Percentiles rank a stretch among this genome's conserved stretches.
Conservation (phyloP, 1,284 basidiomycete genomes). For the Cryptococcus floricola region DNA sequence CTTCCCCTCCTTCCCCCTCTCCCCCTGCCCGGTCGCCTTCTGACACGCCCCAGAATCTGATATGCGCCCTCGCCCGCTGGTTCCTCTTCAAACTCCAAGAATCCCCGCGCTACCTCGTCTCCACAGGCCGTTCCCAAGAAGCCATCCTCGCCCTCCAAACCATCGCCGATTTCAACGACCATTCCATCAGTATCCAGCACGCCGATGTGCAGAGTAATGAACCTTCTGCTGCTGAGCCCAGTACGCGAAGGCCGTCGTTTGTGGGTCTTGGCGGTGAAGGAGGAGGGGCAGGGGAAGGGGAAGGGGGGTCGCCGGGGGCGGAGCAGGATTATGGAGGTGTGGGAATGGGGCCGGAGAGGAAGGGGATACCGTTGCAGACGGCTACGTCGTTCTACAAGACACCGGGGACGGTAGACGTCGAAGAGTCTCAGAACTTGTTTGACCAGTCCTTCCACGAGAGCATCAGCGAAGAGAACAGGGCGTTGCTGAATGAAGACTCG, state of each 20-base stretch:
- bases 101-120: slow-evolving; percentile 84
- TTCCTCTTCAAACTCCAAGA: slow-evolving; percentile 87
- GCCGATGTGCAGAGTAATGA: slow-evolving; percentile 58
- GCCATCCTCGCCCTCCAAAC: slow-evolving; percentile 74
- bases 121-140: slow-evolving; percentile 73
- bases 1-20: background rate
- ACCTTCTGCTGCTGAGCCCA: background rate
- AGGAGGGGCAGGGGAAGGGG: slow-evolving; percentile 15
- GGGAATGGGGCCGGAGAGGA: slow-evolving; percentile 9
- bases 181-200: slow-evolving; percentile 60
- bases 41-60: slow-evolving; percentile 60
- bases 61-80: slow-evolving; percentile 81
- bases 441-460: background rate
- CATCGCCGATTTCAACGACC: slow-evolving; percentile 80
- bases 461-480: too few species aligned
- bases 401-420: background rate
- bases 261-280: slow-evolving; percentile 3
- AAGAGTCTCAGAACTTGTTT: background rate
- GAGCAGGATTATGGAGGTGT: slow-evolving; percentile 8
- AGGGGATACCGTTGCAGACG: background rate
- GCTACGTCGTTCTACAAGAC: too few species aligned
- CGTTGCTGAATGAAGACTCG: too few species aligned
- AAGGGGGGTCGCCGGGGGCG: background rate
- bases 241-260: background rate
- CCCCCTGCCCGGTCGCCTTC: background rate